Base-by-base conservation (phyloP, 2,329 filamentous ascomycete genomes). In the Phialophora macrospora region DNA sequence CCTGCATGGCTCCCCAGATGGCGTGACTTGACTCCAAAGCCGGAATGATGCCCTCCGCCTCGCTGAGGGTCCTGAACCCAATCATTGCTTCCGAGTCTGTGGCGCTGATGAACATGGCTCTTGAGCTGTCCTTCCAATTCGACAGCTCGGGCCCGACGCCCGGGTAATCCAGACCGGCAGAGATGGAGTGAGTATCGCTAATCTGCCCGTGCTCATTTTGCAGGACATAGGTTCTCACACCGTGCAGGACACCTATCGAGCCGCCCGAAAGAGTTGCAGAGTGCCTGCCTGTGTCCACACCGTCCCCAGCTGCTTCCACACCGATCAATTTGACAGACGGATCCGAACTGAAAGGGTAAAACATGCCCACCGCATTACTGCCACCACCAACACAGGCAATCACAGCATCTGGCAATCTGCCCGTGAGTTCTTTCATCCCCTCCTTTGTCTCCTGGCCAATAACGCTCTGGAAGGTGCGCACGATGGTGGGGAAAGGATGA, bases 401-500 rank as follows among this genome's bases (percentile, higher is more conserved):
- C 24, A 99, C 93, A 0, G 93, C 95, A 73, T 99, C 95, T 3
- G 95, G 95, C 1, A 99, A 87, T 80, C 95, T 94, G 71, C 92
- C 92, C 55, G 89, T 88, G 78, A 91, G 88, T 76, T 90, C 88
- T 68, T 87, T 82, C 90, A 99, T 93, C 81, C 98, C 94, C 73
- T 89, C 81, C 83, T 95, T 97, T 52, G 95, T 97, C 83, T 99
- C 95, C 72, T 90, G 87, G 62, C 95, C 95, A 72, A 99, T 99
- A 68, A 99, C 90, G 4, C 90, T 95, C 81, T 98, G 95, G 88
- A 99, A 97, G 0, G 94, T 97, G 67, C 95, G 89, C 60, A 98
- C 95, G 69, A 98, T 98, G 59, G 92, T 96, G 0, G 95, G 95
- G 88, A 97, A 98, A 11, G 95, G 95, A 77, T 99, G 95, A 55